Evolutionary conservation across 1,284 basidiomycete species (phyloP).

Genomic region (Cutaneotrichosporon dermatis): DNA sequence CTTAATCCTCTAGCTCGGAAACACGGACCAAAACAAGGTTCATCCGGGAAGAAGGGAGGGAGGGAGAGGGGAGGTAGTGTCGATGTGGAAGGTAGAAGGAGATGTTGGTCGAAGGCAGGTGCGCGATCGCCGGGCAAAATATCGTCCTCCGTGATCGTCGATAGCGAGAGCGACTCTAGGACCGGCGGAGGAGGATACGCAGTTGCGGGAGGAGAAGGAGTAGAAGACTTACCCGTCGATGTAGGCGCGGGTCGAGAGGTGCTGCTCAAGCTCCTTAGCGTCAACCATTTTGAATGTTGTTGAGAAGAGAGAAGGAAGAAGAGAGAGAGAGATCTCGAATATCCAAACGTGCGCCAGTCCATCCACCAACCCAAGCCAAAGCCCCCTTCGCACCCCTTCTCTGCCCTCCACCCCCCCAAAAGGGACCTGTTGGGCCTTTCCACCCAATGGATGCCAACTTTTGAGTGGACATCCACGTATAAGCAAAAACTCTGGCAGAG

Average conservation of each 20-base stretch:
- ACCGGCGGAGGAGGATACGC: neutral
- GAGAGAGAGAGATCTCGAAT: neutral
- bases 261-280: constrained; percentile 72
- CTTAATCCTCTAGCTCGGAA: constrained; percentile 94
- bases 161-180: neutral
- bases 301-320: neutral
- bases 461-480: no score
- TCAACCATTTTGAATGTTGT: constrained; percentile 59
- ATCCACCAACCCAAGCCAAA: neutral
- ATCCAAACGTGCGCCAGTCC: neutral
- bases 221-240: constrained; percentile 41
- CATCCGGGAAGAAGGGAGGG: constrained; percentile 55
- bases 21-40: constrained; percentile 95
- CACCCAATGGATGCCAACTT: no score
- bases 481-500: no score
- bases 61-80: neutral
- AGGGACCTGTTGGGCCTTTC: no score
- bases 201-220: neutral
- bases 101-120: no score
- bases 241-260: constrained; percentile 59
- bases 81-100: neutral
- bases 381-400: no score
- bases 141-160: neutral
- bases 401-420: no score
- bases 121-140: no score